Evolutionary conservation across 2,329 filamentous ascomycete species (phyloP), one percentile per base, ranked within the genome.

Genomic region (Xylariaceae sp.): DNA sequence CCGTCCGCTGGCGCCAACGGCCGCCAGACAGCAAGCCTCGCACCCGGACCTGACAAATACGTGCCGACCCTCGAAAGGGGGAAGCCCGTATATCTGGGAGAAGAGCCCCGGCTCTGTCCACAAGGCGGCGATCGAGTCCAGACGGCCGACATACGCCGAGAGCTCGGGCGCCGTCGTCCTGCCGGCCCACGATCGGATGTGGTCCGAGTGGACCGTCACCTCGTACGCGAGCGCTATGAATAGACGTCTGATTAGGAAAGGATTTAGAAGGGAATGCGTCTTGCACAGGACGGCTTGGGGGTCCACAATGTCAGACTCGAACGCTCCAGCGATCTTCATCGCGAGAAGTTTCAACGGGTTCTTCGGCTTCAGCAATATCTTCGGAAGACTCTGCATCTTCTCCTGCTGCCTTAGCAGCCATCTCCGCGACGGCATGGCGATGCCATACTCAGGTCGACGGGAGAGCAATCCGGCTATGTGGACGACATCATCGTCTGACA

Each of bases 11-110:
- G 67, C 68, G 2, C 73, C 73, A 1, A 79, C 51, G 3, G 62
- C 60, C 2, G 70, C 63, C 9, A 78, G 53, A 18, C 74, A 67
- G 44, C 75, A 79, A 2, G 72, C 74, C 49, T 75, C 68, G 45
- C 75, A 79, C 11, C 60, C 57, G 5, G 53, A 60, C 19, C 45
- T 40, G 3, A 69, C 55, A 9, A 44, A 50, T 24, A 61, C 50
- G 15, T 47, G 53, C 32, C 46, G 48, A 18, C 36, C 36, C 1
- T 62, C 51, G n/a, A 62, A 56, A 1, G 59, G 56, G 3, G 57
- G 27, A 13, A 36, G 43, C 4, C 55, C 55, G 44, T 64, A 70
- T 3, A 59, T 45, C 9, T 51, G 29, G 13, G 50, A 43, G 42
- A 70, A 72, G 3, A 62, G 47, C 1, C 51, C 36, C 1, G 55